Evolutionary conservation across 169 alveolate species (phyloP).

Genomic region (Cryptosporidium felis): DNA sequence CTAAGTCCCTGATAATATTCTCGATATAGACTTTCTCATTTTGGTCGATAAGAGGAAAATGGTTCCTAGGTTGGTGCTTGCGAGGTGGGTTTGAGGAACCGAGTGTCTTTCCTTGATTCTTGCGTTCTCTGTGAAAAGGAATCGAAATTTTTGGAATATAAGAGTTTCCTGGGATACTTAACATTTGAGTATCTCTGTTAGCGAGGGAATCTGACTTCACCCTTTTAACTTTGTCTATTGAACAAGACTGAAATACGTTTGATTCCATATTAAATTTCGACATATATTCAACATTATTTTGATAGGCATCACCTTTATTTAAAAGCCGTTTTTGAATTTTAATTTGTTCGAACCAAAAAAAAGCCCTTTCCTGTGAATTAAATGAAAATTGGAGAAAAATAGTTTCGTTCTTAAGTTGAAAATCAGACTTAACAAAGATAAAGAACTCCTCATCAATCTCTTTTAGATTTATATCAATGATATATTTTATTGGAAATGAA

Average conservation of each 20-base stretch:
- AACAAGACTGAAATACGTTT: too few species aligned
- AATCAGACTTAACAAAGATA: constrained; percentile 45
- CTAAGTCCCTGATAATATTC: constrained; percentile 12
- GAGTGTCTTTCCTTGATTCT: neutral
- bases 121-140: constrained; percentile 7
- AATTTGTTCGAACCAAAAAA: neutral
- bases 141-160: constrained; percentile 4
- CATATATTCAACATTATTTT: too few species aligned
- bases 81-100: neutral
- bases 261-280: too few species aligned
- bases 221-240: too few species aligned
- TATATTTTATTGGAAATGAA: constrained; percentile 19
- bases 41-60: neutral
- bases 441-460: constrained; percentile 1
- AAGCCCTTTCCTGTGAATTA: constrained; percentile 15
- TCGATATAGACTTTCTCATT: constrained; percentile 22
- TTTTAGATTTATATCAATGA: constrained; percentile 44
- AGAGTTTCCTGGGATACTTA: neutral
- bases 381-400: constrained; percentile 55
- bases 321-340: too few species aligned
- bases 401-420: constrained; percentile 37
- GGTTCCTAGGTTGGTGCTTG: neutral
- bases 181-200: too few species aligned
- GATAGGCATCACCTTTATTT: too few species aligned
- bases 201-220: too few species aligned